Evolutionary conservation across 2,329 filamentous ascomycete genomes (phyloP).

Genomic region (Hirsutella rhossiliensis): DNA sequence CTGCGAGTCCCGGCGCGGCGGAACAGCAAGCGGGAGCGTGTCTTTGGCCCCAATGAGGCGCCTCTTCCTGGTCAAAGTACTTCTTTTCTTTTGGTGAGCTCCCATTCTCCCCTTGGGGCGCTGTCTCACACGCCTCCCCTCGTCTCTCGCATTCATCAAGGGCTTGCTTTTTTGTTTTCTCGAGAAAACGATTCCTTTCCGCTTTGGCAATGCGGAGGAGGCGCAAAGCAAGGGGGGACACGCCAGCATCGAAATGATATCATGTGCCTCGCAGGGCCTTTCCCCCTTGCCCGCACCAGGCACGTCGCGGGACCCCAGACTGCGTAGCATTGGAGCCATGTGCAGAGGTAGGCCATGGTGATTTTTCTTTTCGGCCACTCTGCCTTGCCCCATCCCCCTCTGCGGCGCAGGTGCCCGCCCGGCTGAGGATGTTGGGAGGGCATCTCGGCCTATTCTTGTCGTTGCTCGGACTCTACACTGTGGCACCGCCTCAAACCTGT

Average conservation of each 20-base stretch:
- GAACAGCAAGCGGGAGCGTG: neutral
- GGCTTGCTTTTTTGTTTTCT: conserved; percentile 8
- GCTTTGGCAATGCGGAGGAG: conserved; percentile 2
- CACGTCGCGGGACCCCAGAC: neutral
- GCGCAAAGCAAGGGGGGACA: neutral
- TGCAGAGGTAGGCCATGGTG: too few relatives aligned
- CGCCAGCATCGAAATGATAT: neutral
- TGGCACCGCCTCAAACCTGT: too few relatives aligned
- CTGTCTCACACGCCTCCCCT: too few relatives aligned
- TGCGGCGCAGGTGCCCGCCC: too few relatives aligned
- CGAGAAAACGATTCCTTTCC: conserved; percentile 10
- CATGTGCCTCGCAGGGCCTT: neutral
- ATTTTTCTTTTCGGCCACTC: too few relatives aligned
- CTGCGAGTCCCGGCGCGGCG: neutral
- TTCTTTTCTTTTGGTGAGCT: neutral
- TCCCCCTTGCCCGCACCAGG: too few relatives aligned
- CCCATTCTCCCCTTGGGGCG: neutral
- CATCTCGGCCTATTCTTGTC: too few relatives aligned
- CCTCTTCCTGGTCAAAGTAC: neutral
- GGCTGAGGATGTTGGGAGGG: too few relatives aligned
- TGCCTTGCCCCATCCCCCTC: too few relatives aligned
- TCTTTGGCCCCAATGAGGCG: neutral
- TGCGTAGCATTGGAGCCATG: too few relatives aligned
- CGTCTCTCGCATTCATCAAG: neutral
- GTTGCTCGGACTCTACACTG: too few relatives aligned